A percentile compares a stretch with the other conserved stretches of the same genome.
Evolutionary conservation across 495 filamentous ascomycete genomes (phyloP).

Genomic region (Haplographium delicatum): DNA sequence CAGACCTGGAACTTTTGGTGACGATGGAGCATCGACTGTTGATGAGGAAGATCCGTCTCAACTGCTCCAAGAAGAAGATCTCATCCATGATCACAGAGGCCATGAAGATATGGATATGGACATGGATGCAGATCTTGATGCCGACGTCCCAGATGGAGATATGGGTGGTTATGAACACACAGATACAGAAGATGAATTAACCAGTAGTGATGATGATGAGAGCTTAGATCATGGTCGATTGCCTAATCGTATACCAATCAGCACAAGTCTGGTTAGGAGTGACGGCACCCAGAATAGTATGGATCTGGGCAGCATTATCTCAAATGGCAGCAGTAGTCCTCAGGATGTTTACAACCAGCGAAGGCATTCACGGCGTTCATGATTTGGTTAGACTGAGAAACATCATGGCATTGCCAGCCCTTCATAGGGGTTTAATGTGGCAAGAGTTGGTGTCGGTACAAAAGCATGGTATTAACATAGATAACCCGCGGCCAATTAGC

Average conservation of each 20-base stretch:
- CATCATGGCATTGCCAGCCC: no score
- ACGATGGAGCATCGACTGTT: slow-evolving; percentile 19
- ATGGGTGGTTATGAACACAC: slow-evolving; percentile 70
- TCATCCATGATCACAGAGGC: slow-evolving; percentile 26
- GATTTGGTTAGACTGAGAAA: not conserved
- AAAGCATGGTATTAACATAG: slow-evolving; percentile 7
- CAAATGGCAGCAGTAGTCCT: slow-evolving; percentile 44
- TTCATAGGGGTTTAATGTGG: no score
- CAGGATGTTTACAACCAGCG: not conserved
- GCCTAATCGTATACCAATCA: not conserved
- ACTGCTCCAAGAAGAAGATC: slow-evolving; percentile 50
- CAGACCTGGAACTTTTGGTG: slow-evolving; percentile 33
- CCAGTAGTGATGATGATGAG: slow-evolving; percentile 35
- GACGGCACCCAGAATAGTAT: slow-evolving; percentile 42
- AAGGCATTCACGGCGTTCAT: not conserved
- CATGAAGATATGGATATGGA: slow-evolving; percentile 38
- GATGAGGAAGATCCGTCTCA: slow-evolving; percentile 36
- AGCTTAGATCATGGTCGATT: slow-evolving; percentile 19
- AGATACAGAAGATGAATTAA: slow-evolving; percentile 70
- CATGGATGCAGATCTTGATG: slow-evolving; percentile 58
- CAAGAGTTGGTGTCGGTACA: no score
- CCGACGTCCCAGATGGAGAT: slow-evolving; percentile 61
- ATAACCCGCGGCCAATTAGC: slow-evolving; percentile 1
- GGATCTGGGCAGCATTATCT: slow-evolving; percentile 45
- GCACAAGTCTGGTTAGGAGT: slow-evolving; percentile 31